Evolutionary conservation across 208 protist species (phyloP).

Genomic region (Novymonas esmeraldas): DNA sequence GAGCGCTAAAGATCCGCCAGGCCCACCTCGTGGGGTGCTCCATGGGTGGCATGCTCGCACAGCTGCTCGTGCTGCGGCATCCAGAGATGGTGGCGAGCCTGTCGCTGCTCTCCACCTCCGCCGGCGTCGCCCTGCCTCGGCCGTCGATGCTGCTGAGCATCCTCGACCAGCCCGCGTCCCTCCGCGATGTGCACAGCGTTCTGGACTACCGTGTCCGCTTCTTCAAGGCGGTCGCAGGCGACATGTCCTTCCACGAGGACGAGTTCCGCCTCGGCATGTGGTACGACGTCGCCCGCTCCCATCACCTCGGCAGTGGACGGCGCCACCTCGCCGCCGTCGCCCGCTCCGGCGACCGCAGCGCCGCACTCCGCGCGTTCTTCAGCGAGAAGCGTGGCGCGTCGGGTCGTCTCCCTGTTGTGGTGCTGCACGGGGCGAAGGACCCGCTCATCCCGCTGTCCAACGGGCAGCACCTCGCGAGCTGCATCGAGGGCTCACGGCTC

Average conservation of each 20-base stretch:
- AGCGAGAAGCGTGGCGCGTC: no score
- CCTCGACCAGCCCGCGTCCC: conserved; percentile 46
- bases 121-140: conserved; percentile 54
- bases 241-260: conserved; percentile 35
- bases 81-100: conserved; percentile 54
- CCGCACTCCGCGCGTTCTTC: conserved; percentile 37
- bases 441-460: conserved; percentile 58
- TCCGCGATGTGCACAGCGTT: conserved; percentile 41
- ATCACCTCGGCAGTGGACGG: conserved; percentile 22
- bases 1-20: conserved; percentile 37
- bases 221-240: conserved; percentile 34
- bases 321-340: conserved; percentile 50
- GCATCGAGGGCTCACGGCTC: conserved; percentile 49
- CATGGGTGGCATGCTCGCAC: conserved; percentile 85
- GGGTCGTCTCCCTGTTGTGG: conserved; percentile 46
- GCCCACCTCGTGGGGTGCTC: conserved; percentile 78
- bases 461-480: conserved; percentile 56
- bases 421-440: conserved; percentile 79
- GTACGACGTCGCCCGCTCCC: conserved; percentile 31
- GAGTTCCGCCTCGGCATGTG: conserved; percentile 42
- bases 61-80: conserved; percentile 50
- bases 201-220: conserved; percentile 62
- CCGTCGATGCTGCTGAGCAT: conserved; percentile 60
- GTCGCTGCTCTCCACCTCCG: conserved; percentile 78
- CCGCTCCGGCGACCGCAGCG: conserved; percentile 28